Conservation (phyloP, 306 rosid species). For the Herpetospermum pedunculosum region DNA sequence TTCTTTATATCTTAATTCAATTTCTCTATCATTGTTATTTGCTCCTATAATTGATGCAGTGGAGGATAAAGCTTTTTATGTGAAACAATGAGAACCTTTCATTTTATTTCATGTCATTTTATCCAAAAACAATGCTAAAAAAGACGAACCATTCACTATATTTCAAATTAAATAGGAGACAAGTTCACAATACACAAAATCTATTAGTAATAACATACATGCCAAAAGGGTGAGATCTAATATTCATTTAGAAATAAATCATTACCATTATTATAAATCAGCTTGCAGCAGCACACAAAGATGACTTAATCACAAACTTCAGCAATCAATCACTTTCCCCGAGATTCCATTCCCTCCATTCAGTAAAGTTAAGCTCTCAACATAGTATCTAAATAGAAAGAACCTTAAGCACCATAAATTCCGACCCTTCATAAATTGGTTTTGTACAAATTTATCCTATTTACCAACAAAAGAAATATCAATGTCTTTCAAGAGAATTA, state of each 20-base stretch:
- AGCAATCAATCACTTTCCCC: conserved; percentile 3
- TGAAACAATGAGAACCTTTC: not conserved
- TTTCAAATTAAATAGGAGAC: not conserved
- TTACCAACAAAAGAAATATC: not conserved
- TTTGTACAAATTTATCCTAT: not conserved
- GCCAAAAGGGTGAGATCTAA: not conserved
- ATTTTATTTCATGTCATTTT: not conserved
- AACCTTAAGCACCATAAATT: conserved; percentile 3
- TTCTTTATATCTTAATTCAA: not conserved
- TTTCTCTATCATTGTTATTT: not conserved
- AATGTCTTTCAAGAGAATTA: conserved; percentile 11
- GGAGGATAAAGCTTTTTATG: too few species aligned
- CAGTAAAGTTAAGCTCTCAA: not conserved
- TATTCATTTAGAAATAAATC: not conserved
- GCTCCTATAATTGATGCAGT: too few species aligned
- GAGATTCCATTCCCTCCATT: conserved; percentile 3
- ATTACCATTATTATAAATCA: not conserved
- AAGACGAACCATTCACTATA: not conserved
- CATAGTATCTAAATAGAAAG: conserved; percentile 8
- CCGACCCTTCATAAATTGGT: conserved; percentile 2
- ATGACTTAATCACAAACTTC: not conserved
- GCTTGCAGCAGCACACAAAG: not conserved
- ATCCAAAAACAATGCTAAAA: not conserved
- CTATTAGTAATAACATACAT: not conserved
- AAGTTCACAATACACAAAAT: not conserved